Percentiles rank a stretch among this genome's conserved stretches.
These are phyloP conservation scores for Potentilla sterilis DNA, from an alignment of 306 rosid genomes.

Conservation along the genomic window DNA sequence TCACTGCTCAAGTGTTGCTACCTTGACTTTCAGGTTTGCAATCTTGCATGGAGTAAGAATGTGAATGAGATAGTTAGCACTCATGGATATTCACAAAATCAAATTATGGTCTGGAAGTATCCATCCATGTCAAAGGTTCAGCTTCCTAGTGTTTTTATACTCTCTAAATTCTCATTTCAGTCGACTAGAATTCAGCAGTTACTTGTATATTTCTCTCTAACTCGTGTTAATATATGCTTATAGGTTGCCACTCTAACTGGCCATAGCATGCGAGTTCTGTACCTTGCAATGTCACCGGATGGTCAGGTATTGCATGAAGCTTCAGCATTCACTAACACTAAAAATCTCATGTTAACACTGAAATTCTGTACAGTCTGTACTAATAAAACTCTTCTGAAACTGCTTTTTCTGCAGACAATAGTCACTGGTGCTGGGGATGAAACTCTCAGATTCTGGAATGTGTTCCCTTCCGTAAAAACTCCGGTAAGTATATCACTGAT, in stretches of 20 bases:
- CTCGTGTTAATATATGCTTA: slow-evolving; percentile 1
- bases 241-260: slow-evolving; percentile 98
- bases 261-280: slow-evolving; percentile 90
- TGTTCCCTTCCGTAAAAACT: slow-evolving; percentile 86
- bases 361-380: background rate
- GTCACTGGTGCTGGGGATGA: slow-evolving; percentile 99
- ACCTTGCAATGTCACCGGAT: slow-evolving; percentile 98
- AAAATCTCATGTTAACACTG: background rate
- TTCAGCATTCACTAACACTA: too few relatives aligned
- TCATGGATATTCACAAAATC: slow-evolving; percentile 97
- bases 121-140: slow-evolving; percentile 79
- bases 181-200: background rate
- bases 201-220: background rate
- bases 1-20: background rate
- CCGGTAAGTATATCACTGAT: slow-evolving; percentile 49
- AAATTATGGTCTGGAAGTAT: slow-evolving; percentile 98
- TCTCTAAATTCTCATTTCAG: background rate
- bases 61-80: slow-evolving; percentile 96
- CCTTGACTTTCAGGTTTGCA: slow-evolving; percentile 68
- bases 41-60: slow-evolving; percentile 96
- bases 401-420: slow-evolving; percentile 59
- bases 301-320: slow-evolving; percentile 63
- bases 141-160: background rate
- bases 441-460: slow-evolving; percentile 87
- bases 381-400: background rate